phyloP scores from a whole-genome alignment of 352 stramenopile species.

The Pythium phragmitis region DNA sequence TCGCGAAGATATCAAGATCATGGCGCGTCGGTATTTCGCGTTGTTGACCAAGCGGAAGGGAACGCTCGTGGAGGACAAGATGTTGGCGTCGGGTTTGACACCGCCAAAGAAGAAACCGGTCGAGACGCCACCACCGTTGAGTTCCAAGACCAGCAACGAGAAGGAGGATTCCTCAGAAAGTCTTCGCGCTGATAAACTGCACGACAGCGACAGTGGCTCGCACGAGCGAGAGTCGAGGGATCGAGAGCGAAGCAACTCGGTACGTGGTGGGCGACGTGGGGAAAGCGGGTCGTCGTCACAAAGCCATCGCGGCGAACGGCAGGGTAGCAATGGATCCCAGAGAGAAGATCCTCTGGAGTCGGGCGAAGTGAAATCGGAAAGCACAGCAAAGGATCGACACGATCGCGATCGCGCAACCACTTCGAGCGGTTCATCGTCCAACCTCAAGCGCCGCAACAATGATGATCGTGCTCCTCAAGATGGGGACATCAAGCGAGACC shows the following conservation, averaged over 20 bases:
- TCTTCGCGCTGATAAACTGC: conserved; percentile 5
- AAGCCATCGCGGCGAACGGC: conserved; percentile 12
- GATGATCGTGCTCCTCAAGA: conserved; percentile 15
- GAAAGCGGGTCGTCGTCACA: conserved; percentile 20
- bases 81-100: conserved; percentile 36
- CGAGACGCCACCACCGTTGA: conserved; percentile 7
- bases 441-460: conserved; percentile 23
- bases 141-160: conserved; percentile 26
- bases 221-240: conserved; percentile 12
- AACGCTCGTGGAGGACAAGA: conserved; percentile 64
- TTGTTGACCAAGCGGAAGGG: conserved; percentile 76
- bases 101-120: conserved; percentile 24
- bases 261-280: conserved; percentile 16
- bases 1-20: conserved; percentile 88
- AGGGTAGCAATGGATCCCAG: conserved; percentile 9
- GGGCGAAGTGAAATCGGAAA: conserved; percentile 25
- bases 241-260: conserved; percentile 9
- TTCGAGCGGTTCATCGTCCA: neutral
- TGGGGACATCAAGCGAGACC: conserved; percentile 20
- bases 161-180: conserved; percentile 31
- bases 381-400: conserved; percentile 9
- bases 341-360: conserved; percentile 27
- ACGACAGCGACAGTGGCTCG: conserved; percentile 1
- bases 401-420: neutral
- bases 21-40: conserved; percentile 85